Conservation (phyloP, 331 rosid species). For the Malus hybrid region DNA sequence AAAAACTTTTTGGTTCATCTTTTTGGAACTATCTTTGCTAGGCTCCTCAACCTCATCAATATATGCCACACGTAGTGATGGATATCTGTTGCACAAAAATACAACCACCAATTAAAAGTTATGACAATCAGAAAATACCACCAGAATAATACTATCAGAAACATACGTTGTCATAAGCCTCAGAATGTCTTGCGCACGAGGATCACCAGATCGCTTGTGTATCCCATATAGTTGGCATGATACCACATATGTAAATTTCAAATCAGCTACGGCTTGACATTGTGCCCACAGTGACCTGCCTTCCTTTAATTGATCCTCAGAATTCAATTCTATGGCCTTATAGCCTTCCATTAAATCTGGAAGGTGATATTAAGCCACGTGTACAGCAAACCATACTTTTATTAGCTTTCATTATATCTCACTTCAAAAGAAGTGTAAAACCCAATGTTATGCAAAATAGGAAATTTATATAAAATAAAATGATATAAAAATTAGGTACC, state of each 20-base stretch:
- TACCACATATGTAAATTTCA: conserved; percentile 88
- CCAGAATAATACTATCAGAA: neutral
- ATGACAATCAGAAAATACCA: neutral
- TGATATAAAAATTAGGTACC: conserved; percentile 35
- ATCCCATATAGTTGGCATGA: conserved; percentile 96
- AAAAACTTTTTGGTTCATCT: conserved; percentile 66
- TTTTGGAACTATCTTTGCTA: conserved; percentile 58
- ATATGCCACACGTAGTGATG: conserved; percentile 93
- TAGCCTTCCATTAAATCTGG: conserved; percentile 94
- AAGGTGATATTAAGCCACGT: conserved; percentile 15
- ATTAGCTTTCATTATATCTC: neutral
- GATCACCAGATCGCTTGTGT: conserved; percentile 82
- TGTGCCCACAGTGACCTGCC: conserved; percentile 81
- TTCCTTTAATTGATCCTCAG: conserved; percentile 58
- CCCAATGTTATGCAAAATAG: neutral
- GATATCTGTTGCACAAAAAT: conserved; percentile 51
- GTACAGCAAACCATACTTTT: neutral
- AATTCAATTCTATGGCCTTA: conserved; percentile 74
- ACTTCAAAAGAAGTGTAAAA: neutral
- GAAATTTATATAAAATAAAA: no score
- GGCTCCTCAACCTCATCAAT: conserved; percentile 94
- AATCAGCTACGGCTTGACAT: conserved; percentile 96
- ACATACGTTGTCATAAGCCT: conserved; percentile 85
- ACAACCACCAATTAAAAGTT: neutral
- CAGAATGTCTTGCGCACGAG: conserved; percentile 77